phyloP scores from a whole-genome alignment of 495 filamentous ascomycete species.

The Penicillium flavigenum region DNA sequence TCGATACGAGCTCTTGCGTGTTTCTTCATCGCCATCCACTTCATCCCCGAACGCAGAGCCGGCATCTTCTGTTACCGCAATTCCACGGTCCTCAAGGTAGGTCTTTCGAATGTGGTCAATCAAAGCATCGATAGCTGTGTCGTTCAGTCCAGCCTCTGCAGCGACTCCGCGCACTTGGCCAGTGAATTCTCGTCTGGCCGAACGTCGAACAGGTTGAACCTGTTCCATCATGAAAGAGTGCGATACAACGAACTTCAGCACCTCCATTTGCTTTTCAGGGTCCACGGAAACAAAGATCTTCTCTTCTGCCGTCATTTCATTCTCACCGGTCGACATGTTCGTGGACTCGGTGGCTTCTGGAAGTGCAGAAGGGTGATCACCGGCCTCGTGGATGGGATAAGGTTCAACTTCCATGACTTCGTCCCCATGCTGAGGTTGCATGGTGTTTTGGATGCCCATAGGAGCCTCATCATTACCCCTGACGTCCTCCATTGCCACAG shows the following conservation, averaged over 20 bases:
- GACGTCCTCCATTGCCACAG: not conserved
- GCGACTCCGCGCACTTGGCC: slow-evolving; percentile 20
- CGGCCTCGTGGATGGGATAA: not conserved
- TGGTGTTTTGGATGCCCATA: not conserved
- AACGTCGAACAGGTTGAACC: slow-evolving; percentile 19
- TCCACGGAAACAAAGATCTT: slow-evolving; percentile 23
- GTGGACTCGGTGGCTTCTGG: not conserved
- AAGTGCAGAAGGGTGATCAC: not conserved
- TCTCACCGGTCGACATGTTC: not conserved
- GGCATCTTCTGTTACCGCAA: not conserved
- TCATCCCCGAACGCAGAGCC: slow-evolving; percentile 28
- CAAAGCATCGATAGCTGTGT: slow-evolving; percentile 10
- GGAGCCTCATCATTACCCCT: not conserved
- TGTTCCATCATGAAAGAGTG: slow-evolving; percentile 26
- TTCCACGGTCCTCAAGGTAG: slow-evolving; percentile 21
- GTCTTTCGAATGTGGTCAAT: slow-evolving; percentile 24
- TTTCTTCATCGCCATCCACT: slow-evolving; percentile 17
- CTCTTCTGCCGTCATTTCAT: not conserved
- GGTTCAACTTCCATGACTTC: not conserved
- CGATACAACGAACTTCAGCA: slow-evolving; percentile 22
- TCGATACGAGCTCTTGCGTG: not conserved
- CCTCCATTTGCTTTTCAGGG: slow-evolving; percentile 5
- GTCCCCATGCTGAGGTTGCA: not conserved
- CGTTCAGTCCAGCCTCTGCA: slow-evolving; percentile 14
- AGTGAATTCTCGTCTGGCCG: slow-evolving; percentile 25